phyloP scores from a whole-genome alignment of 257 asterid species.

The Eustoma russellianum region DNA sequence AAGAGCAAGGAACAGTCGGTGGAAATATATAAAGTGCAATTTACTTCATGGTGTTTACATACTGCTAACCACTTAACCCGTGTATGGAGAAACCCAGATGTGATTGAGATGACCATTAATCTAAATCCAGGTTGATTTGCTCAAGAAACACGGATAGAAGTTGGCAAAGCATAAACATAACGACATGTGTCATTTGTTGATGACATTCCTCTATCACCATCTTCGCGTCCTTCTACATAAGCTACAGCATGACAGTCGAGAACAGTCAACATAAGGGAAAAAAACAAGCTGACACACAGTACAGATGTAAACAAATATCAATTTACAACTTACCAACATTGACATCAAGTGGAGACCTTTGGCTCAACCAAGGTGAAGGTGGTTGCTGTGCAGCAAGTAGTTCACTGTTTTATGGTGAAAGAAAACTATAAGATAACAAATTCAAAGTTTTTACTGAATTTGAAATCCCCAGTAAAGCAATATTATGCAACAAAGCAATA shows the following conservation, averaged over 20 bases:
- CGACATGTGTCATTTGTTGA: constrained; percentile 81
- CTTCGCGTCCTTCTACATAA: constrained; percentile 84
- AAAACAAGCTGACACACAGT: neutral
- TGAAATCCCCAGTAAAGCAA: neutral
- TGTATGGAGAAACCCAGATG: too few relatives aligned
- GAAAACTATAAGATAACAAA: constrained; percentile 1
- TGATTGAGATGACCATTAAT: too few relatives aligned
- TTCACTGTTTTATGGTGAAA: constrained; percentile 9
- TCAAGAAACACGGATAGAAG: neutral
- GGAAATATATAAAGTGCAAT: too few relatives aligned
- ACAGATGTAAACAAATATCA: neutral
- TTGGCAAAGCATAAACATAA: constrained; percentile 1
- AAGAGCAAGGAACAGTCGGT: too few relatives aligned
- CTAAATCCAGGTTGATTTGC: too few relatives aligned
- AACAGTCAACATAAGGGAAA: constrained; percentile 1
- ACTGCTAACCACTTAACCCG: too few relatives aligned
- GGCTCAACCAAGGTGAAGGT: constrained; percentile 74
- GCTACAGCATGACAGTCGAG: constrained; percentile 31
- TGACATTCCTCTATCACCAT: constrained; percentile 64
- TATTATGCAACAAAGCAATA: too few relatives aligned
- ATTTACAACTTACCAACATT: constrained; percentile 66
- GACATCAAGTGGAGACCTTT: constrained; percentile 88
- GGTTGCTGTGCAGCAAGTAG: constrained; percentile 57
- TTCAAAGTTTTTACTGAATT: constrained; percentile 3
- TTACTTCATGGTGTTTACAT: too few relatives aligned